These are phyloP conservation scores for Microdochium paspali DNA, from an alignment of 2,329 filamentous ascomycete genomes.

Conservation along the genomic window DNA sequence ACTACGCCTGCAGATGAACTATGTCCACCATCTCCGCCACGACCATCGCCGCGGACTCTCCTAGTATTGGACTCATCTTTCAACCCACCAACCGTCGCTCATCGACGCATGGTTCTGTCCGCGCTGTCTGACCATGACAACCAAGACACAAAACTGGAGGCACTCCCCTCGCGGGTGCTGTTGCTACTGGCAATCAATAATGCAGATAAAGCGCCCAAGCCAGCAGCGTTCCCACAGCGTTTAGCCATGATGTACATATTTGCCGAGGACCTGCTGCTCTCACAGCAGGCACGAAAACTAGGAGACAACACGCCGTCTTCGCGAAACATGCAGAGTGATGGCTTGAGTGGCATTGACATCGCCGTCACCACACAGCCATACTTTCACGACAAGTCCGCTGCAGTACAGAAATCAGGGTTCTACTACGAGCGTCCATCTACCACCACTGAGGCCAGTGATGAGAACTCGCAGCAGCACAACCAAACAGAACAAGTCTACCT, in stretches of 20 bases:
- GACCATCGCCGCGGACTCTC: constrained; percentile 24
- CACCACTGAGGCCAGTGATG: constrained; percentile 5
- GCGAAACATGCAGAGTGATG: background rate
- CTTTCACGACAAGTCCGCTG: constrained; percentile 61
- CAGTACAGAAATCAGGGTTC: constrained; percentile 37
- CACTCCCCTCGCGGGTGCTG: constrained; percentile 38
- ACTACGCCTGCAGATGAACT: constrained; percentile 2
- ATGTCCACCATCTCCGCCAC: constrained; percentile 10
- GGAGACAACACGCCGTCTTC: background rate
- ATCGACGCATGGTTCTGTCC: constrained; percentile 45
- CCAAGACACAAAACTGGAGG: constrained; percentile 3
- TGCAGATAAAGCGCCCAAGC: constrained; percentile 56
- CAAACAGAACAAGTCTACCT: constrained; percentile 53
- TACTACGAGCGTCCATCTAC: constrained; percentile 43
- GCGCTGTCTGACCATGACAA: constrained; percentile 26
- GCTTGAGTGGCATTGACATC: constrained; percentile 44
- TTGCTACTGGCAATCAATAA: constrained; percentile 55
- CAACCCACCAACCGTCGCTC: constrained; percentile 57
- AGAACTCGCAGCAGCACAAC: background rate
- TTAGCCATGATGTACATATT: constrained; percentile 65
- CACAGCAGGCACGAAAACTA: background rate
- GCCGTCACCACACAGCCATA: constrained; percentile 63
- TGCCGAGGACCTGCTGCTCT: constrained; percentile 40
- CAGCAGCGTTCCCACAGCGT: constrained; percentile 58
- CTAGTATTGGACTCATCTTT: constrained; percentile 59